phyloP scores from a whole-genome alignment of 306 rosid species.

The Fragaria vesca region DNA sequence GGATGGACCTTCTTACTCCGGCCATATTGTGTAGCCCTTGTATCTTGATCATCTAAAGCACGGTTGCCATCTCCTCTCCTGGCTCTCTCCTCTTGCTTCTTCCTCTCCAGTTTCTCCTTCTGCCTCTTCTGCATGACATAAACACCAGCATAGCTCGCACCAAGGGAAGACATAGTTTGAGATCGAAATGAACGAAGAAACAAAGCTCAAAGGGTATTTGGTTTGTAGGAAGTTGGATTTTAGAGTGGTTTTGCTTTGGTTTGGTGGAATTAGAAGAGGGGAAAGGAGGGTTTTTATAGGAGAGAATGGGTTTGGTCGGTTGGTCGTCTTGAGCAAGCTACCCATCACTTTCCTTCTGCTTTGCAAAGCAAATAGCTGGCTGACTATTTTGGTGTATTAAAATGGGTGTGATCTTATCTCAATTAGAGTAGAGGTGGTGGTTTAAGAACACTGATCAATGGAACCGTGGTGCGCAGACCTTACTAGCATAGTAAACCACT shows the following conservation, averaged over 20 bases:
- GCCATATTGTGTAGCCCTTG: neutral
- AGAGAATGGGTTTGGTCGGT: neutral
- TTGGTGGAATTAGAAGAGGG: slow-evolving; percentile 3
- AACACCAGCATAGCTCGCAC: slow-evolving; percentile 38
- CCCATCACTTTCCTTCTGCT: neutral
- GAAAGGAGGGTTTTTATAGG: neutral
- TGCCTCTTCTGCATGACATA: slow-evolving; percentile 39
- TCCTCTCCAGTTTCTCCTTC: slow-evolving; percentile 40
- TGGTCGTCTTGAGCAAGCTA: neutral
- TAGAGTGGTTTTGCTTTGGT: neutral
- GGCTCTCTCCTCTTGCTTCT: slow-evolving; percentile 25
- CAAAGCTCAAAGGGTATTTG: neutral
- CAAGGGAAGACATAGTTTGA: slow-evolving; percentile 39
- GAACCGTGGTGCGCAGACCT: neutral
- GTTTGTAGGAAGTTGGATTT: neutral
- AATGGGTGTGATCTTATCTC: neutral
- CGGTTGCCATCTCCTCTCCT: slow-evolving; percentile 3
- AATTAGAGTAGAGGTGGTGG: neutral
- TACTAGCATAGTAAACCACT: neutral
- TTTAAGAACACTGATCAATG: neutral
- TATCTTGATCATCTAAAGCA: neutral
- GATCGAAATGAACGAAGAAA: neutral
- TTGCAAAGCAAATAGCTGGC: neutral
- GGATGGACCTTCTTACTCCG: slow-evolving; percentile 33
- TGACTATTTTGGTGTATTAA: neutral